These are phyloP conservation scores for Ambrosiella xylebori DNA, from an alignment of 2,329 filamentous ascomycete genomes.

Conservation along the genomic window DNA sequence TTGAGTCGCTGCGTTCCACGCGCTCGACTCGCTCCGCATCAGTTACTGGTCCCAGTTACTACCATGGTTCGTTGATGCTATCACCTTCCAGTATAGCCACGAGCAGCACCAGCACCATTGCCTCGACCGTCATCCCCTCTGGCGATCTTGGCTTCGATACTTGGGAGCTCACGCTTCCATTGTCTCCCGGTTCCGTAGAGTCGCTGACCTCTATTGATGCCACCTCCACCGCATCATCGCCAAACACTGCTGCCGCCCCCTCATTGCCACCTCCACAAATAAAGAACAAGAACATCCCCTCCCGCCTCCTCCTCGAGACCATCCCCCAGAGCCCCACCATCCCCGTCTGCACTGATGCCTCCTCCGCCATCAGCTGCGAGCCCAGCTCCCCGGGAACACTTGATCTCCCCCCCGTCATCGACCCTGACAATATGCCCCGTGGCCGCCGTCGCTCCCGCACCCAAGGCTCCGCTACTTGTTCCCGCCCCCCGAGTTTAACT, in stretches of 20 bases:
- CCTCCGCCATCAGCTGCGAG: not conserved
- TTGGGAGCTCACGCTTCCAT: constrained; percentile 4
- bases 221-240: not conserved
- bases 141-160: constrained; percentile 7
- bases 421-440: constrained; percentile 7
- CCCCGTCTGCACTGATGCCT: not conserved
- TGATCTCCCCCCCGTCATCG: constrained; percentile 8
- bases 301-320: constrained; percentile 12
- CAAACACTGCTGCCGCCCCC: not conserved
- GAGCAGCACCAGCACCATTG: not conserved
- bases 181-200: constrained; percentile 1
- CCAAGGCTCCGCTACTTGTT: constrained; percentile 5
- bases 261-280: not conserved
- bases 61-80: constrained; percentile 1
- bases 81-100: not conserved
- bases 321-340: constrained; percentile 12
- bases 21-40: constrained; percentile 2
- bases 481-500: not conserved
- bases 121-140: constrained; percentile 3
- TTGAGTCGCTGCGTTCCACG: constrained; percentile 10
- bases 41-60: not conserved
- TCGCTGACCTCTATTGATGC: constrained; percentile 7
- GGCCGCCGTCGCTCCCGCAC: constrained; percentile 10
- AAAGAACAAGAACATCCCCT: constrained; percentile 10
- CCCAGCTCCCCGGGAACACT: constrained; percentile 5